Evolutionary conservation across 164 flowering plant genomes (phyloP).

Genomic region (Annona cherimola): DNA sequence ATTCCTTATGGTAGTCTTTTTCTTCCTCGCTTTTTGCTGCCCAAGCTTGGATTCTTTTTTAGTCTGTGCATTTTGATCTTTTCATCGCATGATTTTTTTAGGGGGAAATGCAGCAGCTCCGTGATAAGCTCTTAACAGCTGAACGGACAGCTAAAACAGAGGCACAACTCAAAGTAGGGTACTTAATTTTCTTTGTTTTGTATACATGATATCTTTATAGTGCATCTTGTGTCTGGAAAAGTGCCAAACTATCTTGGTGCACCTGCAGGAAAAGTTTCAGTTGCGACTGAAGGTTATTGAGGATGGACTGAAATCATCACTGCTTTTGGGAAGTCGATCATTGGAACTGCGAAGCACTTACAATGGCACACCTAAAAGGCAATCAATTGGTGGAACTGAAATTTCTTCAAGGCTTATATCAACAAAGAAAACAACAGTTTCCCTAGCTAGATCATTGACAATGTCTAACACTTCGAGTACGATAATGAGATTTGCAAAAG

Average conservation of each 20-base stretch:
- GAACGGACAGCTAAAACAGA: slow-evolving; percentile 22
- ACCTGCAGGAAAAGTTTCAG: slow-evolving; percentile 17
- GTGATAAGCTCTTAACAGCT: slow-evolving; percentile 22
- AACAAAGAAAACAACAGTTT: slow-evolving; percentile 44
- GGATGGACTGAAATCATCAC: slow-evolving; percentile 13
- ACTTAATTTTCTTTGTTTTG: no score
- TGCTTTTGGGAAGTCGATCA: neutral
- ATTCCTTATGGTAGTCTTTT: slow-evolving; percentile 14
- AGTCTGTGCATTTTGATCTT: neutral
- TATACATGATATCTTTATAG: neutral
- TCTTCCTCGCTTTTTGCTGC: neutral
- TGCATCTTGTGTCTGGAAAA: neutral
- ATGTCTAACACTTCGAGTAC: slow-evolving; percentile 7
- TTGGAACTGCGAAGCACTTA: slow-evolving; percentile 4
- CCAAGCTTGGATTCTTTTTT: neutral
- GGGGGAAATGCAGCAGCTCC: slow-evolving; percentile 25
- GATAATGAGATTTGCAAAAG: slow-evolving; percentile 14
- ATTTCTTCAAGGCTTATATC: slow-evolving; percentile 22
- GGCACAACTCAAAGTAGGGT: slow-evolving; percentile 20
- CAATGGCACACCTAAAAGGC: slow-evolving; percentile 10
- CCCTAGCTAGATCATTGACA: slow-evolving; percentile 5
- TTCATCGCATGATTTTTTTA: neutral
- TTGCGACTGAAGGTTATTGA: slow-evolving; percentile 22
- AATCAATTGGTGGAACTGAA: slow-evolving; percentile 22
- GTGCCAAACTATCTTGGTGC: neutral